Conservation (phyloP, 1,284 basidiomycete genomes). For the Cryptococcus amylolentus region DNA sequence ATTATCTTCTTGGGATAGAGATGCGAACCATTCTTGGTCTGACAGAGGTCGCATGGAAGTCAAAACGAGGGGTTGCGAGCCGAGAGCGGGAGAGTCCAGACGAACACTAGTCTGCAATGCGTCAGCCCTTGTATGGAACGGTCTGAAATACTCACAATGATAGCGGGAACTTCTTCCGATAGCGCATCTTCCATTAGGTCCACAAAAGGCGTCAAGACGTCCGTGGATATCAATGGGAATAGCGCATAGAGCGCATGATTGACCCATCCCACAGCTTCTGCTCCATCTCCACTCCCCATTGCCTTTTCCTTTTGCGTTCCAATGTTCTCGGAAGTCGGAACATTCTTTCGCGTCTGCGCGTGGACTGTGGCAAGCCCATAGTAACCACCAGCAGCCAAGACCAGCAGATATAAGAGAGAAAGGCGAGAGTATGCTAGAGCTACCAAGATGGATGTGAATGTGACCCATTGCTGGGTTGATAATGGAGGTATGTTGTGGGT, state of each 20-base stretch:
- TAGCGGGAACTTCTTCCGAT: conserved; percentile 44
- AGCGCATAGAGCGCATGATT: conserved; percentile 46
- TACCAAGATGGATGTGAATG: background rate
- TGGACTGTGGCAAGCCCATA: background rate
- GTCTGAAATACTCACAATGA: conserved; percentile 31
- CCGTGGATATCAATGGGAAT: conserved; percentile 48
- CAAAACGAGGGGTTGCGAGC: conserved; percentile 42
- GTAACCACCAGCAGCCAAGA: conserved; percentile 1
- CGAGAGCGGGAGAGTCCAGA: conserved; percentile 39
- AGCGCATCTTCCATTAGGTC: conserved; percentile 50
- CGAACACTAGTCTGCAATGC: conserved; percentile 42
- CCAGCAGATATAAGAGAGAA: conserved; percentile 7
- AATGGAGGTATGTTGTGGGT: background rate
- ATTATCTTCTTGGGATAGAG: conserved; percentile 17
- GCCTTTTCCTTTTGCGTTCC: background rate
- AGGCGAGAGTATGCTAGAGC: conserved; percentile 1
- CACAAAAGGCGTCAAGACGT: conserved; percentile 49
- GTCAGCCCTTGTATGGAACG: background rate
- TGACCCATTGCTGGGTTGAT: background rate
- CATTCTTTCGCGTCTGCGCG: background rate
- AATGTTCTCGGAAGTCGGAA: background rate
- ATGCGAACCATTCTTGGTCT: conserved; percentile 48
- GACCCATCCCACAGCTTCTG: conserved; percentile 25
- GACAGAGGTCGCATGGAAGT: conserved; percentile 41
- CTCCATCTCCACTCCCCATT: background rate